These are phyloP conservation scores for Talaromyces sp. DNA, from an alignment of 2,329 filamentous ascomycete species.

Conservation along the genomic window DNA sequence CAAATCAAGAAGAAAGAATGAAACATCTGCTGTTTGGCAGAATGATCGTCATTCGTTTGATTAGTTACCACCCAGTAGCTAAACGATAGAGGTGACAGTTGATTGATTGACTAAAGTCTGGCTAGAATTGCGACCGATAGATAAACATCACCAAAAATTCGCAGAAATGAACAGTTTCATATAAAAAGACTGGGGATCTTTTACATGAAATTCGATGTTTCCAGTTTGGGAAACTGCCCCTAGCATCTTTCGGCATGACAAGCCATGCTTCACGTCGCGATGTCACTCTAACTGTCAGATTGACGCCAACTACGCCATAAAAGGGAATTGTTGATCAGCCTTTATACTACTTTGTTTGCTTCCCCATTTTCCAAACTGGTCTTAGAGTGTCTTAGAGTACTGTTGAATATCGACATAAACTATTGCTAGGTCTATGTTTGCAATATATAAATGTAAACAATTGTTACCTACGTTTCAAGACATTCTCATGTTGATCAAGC, in stretches of 20 bases:
- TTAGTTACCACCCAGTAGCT: too few species aligned
- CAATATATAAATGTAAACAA: neutral
- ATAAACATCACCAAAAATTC: too few species aligned
- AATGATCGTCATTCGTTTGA: too few species aligned
- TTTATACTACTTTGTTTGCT: neutral
- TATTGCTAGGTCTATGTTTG: neutral
- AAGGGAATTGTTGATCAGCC: neutral
- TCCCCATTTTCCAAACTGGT: neutral
- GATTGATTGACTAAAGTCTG: too few species aligned
- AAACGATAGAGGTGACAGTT: too few species aligned
- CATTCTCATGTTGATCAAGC: too few species aligned
- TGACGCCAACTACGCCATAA: neutral
- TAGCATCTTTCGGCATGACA: neutral
- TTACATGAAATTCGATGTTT: neutral
- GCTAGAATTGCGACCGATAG: too few species aligned
- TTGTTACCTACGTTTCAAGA: neutral
- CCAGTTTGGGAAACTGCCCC: conserved; percentile 2
- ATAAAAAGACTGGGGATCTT: too few species aligned
- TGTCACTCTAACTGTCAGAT: neutral
- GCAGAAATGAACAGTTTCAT: too few species aligned
- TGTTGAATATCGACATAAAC: neutral
- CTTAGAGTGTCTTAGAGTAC: neutral
- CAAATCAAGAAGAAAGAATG: too few species aligned
- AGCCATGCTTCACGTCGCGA: neutral
- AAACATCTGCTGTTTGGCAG: too few species aligned